These are phyloP conservation scores for Terfezia claveryi DNA, from an alignment of 495 filamentous ascomycete species.

Conservation along the genomic window DNA sequence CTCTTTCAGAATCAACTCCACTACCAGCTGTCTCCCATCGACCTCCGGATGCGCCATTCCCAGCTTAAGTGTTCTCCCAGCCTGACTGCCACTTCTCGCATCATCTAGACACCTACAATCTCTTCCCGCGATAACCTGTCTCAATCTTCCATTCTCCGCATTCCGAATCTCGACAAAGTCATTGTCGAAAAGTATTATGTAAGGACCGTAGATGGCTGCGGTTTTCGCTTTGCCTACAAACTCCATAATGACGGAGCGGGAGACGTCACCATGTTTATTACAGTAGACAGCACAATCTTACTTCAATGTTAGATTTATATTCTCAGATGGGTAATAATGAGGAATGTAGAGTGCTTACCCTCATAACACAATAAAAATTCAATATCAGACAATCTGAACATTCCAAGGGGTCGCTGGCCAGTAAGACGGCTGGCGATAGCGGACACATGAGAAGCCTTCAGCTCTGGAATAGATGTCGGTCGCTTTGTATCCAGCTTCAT, in stretches of 20 bases:
- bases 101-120: slow-evolving; percentile 80
- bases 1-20: slow-evolving; percentile 86
- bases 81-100: slow-evolving; percentile 20
- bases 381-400: slow-evolving; percentile 83
- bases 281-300: slow-evolving; percentile 82
- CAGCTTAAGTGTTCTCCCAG: slow-evolving; percentile 56
- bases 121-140: slow-evolving; percentile 81
- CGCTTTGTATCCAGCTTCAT: slow-evolving; percentile 92
- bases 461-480: slow-evolving; percentile 71
- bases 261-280: slow-evolving; percentile 93
- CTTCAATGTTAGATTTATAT: not conserved
- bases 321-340: not conserved
- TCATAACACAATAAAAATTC: slow-evolving; percentile 90
- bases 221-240: slow-evolving; percentile 71
- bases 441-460: slow-evolving; percentile 48
- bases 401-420: slow-evolving; percentile 66
- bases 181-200: slow-evolving; percentile 61
- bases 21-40: slow-evolving; percentile 56
- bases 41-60: slow-evolving; percentile 85
- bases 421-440: slow-evolving; percentile 62
- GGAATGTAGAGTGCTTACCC: not conserved
- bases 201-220: slow-evolving; percentile 58
- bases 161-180: slow-evolving; percentile 93
- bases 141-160: slow-evolving; percentile 77
- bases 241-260: slow-evolving; percentile 81